Evolutionary conservation across 768 basidiomycete genomes (phyloP), one percentile per base, ranked within the genome.

Genomic region (Dictyophora rubrovolvata): DNA sequence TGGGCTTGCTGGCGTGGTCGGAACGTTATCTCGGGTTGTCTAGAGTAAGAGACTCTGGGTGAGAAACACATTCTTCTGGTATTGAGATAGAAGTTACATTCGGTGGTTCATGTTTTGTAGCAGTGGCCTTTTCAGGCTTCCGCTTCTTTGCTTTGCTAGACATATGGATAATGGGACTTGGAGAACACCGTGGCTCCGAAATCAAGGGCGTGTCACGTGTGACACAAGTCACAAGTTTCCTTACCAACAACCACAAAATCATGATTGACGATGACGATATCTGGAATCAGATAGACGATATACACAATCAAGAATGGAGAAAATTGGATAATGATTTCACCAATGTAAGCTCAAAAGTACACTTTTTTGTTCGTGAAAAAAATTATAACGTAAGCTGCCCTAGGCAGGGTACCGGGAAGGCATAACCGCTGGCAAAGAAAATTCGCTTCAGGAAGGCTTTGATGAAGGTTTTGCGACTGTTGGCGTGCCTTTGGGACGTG

Each of bases 361-460:
- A 37, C 53, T 20, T 54, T n/a, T 22, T 63, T 23, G 48, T 20
- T 53, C 55, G 61, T 47, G 21, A 34, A 23, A 8, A 17, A 20
- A 6, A 35, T 34, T 51, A 16, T 46, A 10, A 36, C 55, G 51
- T 9, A 51, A 55, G 48, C 14, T 22, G 37, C 54, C 53, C 51
- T 34, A 96, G 95, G 83, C 83, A 17, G 95, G 95, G 1, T 97
- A 97, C 67, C 83, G 95, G n/a, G 94, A 97, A 72, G 95, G 95
- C 6, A 95, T 98, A 65, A 88, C 85, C 0, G 84, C 86, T 4
- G 95, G 95, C 2, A 98, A 97, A 69, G 87, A 94, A 68, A 76
- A 80, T 0, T 85, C 84, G 1, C 77, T 97, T 1, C 95, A 99
- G 66, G 75, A 84, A 62, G 95, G 95, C 0, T 98, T 99, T 66